phyloP scores from a whole-genome alignment of 306 rosid species.

The Prinsepia uniflora region DNA sequence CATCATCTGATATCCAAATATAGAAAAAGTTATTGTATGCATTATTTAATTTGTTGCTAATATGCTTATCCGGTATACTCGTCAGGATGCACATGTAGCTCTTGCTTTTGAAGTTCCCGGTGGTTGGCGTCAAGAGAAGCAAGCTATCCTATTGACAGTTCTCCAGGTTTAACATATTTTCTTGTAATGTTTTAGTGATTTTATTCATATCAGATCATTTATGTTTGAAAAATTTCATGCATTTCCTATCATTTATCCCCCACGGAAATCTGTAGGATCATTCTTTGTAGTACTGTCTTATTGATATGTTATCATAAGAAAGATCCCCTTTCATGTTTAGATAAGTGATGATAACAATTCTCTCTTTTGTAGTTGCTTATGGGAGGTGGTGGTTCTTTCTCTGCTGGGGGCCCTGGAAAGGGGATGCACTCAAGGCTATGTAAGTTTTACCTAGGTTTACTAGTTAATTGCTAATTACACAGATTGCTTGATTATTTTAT shows the following conservation, averaged over 20 bases:
- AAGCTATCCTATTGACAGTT: constrained; percentile 82
- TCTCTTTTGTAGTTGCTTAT: constrained; percentile 65
- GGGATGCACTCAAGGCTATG: constrained; percentile 98
- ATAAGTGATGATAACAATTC: constrained; percentile 18
- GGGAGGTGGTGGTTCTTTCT: constrained; percentile 98
- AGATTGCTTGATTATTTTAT: not conserved
- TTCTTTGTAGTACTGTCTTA: not conserved
- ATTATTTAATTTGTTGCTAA: not conserved
- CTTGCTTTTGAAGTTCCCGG: constrained; percentile 98
- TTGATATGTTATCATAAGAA: not conserved
- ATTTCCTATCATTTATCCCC: not conserved
- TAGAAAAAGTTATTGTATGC: not conserved
- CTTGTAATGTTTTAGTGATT: constrained; percentile 10
- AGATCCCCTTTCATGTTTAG: not conserved
- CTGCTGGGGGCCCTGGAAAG: constrained; percentile 95
- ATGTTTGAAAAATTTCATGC: constrained; percentile 17
- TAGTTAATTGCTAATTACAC: constrained; percentile 14
- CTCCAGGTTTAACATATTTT: constrained; percentile 60
- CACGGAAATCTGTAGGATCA: not conserved
- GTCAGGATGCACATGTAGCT: constrained; percentile 82
- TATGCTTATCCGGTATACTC: constrained; percentile 19
- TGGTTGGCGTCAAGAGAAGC: constrained; percentile 89
- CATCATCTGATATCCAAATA: not conserved
- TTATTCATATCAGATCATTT: not conserved
- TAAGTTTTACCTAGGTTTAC: constrained; percentile 38